Conservation (phyloP, 2,329 filamentous ascomycete genomes). For the Dactylellina drechsleri region DNA sequence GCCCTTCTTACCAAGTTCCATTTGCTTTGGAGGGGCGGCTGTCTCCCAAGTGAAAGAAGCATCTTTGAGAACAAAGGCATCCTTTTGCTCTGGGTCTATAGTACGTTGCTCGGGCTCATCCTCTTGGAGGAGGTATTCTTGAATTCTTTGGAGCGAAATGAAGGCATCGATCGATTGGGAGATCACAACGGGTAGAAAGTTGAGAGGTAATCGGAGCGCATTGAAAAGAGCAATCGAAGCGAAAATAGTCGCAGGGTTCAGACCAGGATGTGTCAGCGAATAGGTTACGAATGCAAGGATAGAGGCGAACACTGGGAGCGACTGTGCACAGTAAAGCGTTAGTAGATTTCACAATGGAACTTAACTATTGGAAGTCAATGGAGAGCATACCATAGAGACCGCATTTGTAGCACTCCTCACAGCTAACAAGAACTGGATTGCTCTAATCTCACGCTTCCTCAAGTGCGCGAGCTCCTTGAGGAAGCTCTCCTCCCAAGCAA, state of each 20-base stretch:
- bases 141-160: slow-evolving; percentile 82
- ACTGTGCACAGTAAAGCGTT: slow-evolving; percentile 56
- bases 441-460: slow-evolving; percentile 78
- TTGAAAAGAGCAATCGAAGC: slow-evolving; percentile 96
- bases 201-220: slow-evolving; percentile 86
- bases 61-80: slow-evolving; percentile 59
- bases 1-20: slow-evolving; percentile 80
- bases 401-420: slow-evolving; percentile 88
- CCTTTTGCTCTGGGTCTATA: slow-evolving; percentile 58
- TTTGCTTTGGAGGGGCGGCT: slow-evolving; percentile 74
- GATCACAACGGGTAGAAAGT: slow-evolving; percentile 85
- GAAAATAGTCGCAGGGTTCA: slow-evolving; percentile 83
- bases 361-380: neutral
- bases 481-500: slow-evolving; percentile 96
- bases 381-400: slow-evolving; percentile 80
- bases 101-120: slow-evolving; percentile 65
- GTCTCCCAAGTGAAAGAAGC: slow-evolving; percentile 89
- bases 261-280: slow-evolving; percentile 72
- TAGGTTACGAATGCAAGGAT: slow-evolving; percentile 94
- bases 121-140: slow-evolving; percentile 87
- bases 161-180: slow-evolving; percentile 90
- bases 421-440: slow-evolving; percentile 84
- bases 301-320: slow-evolving; percentile 90
- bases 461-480: slow-evolving; percentile 94
- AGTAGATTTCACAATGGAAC: neutral